Base-by-base conservation (phyloP, 306 rosid genomes). In the Sindora glabra region DNA sequence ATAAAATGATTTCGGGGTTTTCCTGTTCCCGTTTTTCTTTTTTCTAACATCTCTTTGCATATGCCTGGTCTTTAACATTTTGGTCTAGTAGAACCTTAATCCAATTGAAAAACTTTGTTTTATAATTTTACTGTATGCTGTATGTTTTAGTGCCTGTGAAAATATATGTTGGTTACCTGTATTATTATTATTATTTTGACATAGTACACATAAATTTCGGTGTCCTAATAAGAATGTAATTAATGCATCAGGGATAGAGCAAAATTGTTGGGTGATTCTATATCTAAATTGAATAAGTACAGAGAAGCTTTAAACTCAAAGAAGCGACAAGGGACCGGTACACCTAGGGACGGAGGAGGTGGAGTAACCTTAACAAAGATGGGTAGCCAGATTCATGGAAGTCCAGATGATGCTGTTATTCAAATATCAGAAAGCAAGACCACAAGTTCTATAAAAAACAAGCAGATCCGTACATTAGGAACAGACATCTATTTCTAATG, bases 401-500 rank as follows among this genome's bases (percentile, higher is more conserved):
- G 38, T 55, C 46, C 85, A 15, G 81, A 65, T 19, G 96, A 83
- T 46, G 59, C 58, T 65, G 42, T 79, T 65, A 76, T 73, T 65
- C 94, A 73, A 48, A 83, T 81, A 68, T 63, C 75, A 60, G 97
- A 83, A 51, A 78, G 69, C 67, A 87, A 78, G 66, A 19, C 89
- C 61, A 73, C 91, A 63, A 74, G 68, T 77, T 68, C 73, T 60
- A 47, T 73, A 58, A 30, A 82, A 71, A 90, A 75, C 71, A 90
- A 90, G 69, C 86, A 94, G n/a, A 65, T 76, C 47, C 95, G 95
- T 42, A 72, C 85, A 4, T 73, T 86, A 5, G 84, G n/a, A n/a
- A n/a, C n/a, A n/a, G n/a, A n/a, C n/a, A n/a, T n/a, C n/a, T n/a
- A n/a, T n/a, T n/a, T n/a, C n/a, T n/a, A n/a, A n/a, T n/a, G n/a